Base-by-base conservation (phyloP, 768 basidiomycete species). In the Gelatoporia subvermispora region DNA sequence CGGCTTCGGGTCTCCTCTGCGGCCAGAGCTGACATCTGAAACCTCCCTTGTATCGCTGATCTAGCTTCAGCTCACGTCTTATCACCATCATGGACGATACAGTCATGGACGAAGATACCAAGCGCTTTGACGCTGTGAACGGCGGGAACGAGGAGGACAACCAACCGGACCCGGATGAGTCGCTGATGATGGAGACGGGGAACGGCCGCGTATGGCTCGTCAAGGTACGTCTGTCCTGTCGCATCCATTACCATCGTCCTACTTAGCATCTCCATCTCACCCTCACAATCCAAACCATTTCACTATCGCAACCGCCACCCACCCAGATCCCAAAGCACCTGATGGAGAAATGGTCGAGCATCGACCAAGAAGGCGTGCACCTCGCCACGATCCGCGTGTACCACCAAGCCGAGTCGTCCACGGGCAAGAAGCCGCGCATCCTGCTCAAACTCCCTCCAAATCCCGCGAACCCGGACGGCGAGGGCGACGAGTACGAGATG, bases 311-410 rank as follows among this genome's bases (percentile, higher is more conserved):
- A 22, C 28, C 3, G 28, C 15, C n/a, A 16, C 16, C 8, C 34
- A 18, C 43, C 21, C 68, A 92, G 89, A 82, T 95, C 38, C 93
- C 93, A 0, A 85, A 85, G 61, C 87, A 86, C 63, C 71, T 96
- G 45, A 79, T 93, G 73, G 85, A 91, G 55, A 77, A 85, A 28
- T 97, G 93, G 93, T 70, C 81, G n/a, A 69, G 79, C 24, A 77
- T 91, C 36, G 72, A 82, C 52, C 75, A 76, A 4, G 88, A 89
- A 49, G 87, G 85, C 52, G 68, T 88, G 3, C 85, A 91, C 52
- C 78, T 96, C 1, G 94, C 91, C 7, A 87, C 84, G 8, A 77
- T 97, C 45, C 82, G 93, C 0, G 82, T 96, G 11, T 95, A 92
- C 67, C 72, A 72, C 42, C 65, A 72, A 37, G 65, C 71, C 16